Conservation (phyloP, 1,139 yeast genomes). For the Lodderomyces beijingensis region DNA sequence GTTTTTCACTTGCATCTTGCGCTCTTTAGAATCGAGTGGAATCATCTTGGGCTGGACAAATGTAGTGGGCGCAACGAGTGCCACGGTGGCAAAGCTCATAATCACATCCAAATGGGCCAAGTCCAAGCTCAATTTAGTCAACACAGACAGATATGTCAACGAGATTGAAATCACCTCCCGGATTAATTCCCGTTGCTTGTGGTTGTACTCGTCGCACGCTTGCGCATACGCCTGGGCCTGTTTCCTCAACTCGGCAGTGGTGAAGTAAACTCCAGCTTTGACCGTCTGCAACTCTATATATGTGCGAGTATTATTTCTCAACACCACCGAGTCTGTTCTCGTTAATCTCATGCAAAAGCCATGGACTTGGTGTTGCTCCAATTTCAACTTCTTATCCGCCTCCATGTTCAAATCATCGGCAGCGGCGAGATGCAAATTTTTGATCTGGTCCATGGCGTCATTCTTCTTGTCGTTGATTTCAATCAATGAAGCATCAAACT, state of each 20-base stretch:
- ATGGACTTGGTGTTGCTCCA: slow-evolving; percentile 80
- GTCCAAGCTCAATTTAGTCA: slow-evolving; percentile 59
- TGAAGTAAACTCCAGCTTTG: slow-evolving; percentile 91
- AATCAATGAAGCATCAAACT: slow-evolving; percentile 74
- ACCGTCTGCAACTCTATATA: slow-evolving; percentile 84
- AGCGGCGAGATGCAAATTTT: slow-evolving; percentile 55
- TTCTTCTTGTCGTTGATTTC: slow-evolving; percentile 58
- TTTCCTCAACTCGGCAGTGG: slow-evolving; percentile 60
- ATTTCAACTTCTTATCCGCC: slow-evolving; percentile 77
- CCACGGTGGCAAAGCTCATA: slow-evolving; percentile 78
- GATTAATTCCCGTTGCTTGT: slow-evolving; percentile 72
- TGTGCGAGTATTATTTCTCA: slow-evolving; percentile 57
- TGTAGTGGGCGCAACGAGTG: slow-evolving; percentile 79
- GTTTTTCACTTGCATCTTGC: slow-evolving; percentile 56
- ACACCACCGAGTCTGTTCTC: slow-evolving; percentile 77
- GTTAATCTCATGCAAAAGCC: slow-evolving; percentile 96
- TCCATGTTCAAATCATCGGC: slow-evolving; percentile 79
- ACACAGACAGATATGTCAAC: slow-evolving; percentile 72
- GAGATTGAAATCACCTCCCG: slow-evolving; percentile 78
- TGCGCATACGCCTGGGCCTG: slow-evolving; percentile 57
- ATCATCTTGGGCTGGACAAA: slow-evolving; percentile 68
- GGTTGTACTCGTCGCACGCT: slow-evolving; percentile 62
- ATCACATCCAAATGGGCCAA: slow-evolving; percentile 81
- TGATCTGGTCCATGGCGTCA: slow-evolving; percentile 50
- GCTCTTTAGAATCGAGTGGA: slow-evolving; percentile 28